phyloP scores from a whole-genome alignment of 1,284 basidiomycete genomes.

The Ceratobasidium sp. region DNA sequence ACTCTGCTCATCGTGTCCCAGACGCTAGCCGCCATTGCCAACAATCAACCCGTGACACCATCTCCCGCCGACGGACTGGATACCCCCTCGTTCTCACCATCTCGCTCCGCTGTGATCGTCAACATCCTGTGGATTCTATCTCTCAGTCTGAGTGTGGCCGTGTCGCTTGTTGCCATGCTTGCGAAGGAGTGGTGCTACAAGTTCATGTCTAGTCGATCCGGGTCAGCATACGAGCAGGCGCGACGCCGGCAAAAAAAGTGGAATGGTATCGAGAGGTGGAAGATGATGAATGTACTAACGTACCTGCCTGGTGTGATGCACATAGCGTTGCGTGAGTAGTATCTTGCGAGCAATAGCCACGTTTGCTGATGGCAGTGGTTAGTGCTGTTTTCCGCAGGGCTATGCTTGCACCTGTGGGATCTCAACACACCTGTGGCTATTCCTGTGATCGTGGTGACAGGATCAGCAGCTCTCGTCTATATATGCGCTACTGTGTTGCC shows the following conservation, averaged over 20 bases:
- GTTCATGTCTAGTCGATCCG: conserved; percentile 6
- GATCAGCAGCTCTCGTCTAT: background rate
- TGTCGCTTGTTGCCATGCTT: background rate
- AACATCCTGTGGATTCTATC: conserved; percentile 18
- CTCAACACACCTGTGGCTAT: background rate
- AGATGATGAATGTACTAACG: background rate
- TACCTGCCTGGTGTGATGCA: conserved; percentile 10
- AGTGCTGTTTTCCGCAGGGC: conserved; percentile 14
- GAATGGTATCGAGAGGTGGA: conserved; percentile 14
- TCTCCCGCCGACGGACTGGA: background rate
- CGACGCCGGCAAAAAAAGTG: conserved; percentile 1
- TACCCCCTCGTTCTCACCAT: background rate
- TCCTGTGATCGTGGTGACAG: background rate
- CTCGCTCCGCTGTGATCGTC: background rate
- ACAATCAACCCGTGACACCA: background rate
- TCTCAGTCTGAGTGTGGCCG: background rate
- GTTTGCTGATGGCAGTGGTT: background rate
- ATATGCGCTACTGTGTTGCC: background rate
- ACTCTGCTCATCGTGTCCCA: background rate
- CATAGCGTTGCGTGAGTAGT: background rate
- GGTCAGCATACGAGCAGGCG: background rate
- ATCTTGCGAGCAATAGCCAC: background rate
- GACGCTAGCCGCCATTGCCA: background rate
- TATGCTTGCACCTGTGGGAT: conserved; percentile 9
- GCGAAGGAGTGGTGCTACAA: background rate